Evolutionary conservation across 257 asterid genomes (phyloP).

Genomic region (Scutellaria galericulata): DNA sequence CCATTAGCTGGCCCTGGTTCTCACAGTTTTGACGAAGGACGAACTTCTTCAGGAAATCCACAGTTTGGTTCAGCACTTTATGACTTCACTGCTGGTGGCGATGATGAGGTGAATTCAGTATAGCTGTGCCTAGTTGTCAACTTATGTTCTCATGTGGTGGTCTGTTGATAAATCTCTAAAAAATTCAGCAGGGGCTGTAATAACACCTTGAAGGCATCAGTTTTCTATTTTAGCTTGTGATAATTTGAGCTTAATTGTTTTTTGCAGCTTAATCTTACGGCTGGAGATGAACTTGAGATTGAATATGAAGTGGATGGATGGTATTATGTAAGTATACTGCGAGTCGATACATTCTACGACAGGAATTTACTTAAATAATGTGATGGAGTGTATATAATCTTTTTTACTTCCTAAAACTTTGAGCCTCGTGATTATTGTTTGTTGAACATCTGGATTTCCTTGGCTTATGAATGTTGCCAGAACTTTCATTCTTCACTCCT

Average conservation of each 20-base stretch:
- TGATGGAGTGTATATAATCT: background rate
- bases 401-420: background rate
- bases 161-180: too few species aligned
- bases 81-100: conserved; percentile 96
- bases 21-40: conserved; percentile 68
- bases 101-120: conserved; percentile 68
- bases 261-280: conserved; percentile 74
- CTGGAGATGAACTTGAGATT: conserved; percentile 83
- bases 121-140: background rate
- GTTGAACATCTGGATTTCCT: background rate
- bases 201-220: conserved; percentile 6
- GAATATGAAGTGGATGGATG: conserved; percentile 93
- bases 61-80: conserved; percentile 74
- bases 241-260: conserved; percentile 28
- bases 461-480: background rate
- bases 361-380: background rate
- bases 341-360: background rate
- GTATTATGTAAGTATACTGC: conserved; percentile 69
- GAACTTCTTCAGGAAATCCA: conserved; percentile 60
- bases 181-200: background rate
- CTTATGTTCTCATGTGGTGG: background rate
- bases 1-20: conserved; percentile 76
- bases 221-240: conserved; percentile 20
- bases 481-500: too few species aligned
- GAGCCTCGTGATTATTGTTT: background rate